Base-by-base conservation (phyloP, 805 yeast species). In the Wickerhamiella cacticola region DNA sequence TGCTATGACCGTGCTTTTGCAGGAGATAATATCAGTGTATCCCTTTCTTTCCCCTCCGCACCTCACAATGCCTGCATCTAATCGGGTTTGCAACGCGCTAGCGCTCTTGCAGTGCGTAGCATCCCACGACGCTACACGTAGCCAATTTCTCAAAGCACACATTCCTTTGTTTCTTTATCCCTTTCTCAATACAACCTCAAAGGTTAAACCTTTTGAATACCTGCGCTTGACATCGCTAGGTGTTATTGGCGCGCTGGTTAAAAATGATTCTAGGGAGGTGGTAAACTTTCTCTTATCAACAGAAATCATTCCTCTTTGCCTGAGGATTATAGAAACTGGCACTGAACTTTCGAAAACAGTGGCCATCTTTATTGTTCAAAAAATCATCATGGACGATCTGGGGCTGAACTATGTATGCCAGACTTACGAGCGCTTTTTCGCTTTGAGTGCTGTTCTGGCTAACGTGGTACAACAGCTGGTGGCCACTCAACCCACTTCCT, bases 51-150 rank as follows among this genome's bases (percentile, higher is more conserved):
- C 84, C 31, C 96, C 96, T 12, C 95, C 94, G 25, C 78, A 75
- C 38, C 71, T 92, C 50, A 79, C 87, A 3, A 84, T 94, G 13
- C 75, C 85, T n/a, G 80, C 86, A 15, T 82, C 94, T 3, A 89
- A 88, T 63, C 72, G 96, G 48, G 97, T 89, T 8, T 89, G 97
- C 65, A 89, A 92, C 66, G 96, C 97, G 0, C 69, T 89, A 57
- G 96, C 96, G 7, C 73, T 92, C 42, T 71, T 89, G 54, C 98
- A 89, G 65, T 92, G 98, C 66, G 96, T 89, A 36, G 98, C 98
- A 2, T 83, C 95, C 1, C 96, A 92, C 62, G 79, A 80, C 33
- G 95, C 86, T 54, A 92, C 97, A 0, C 78, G 95, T 61, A 79
- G 77, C 25, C 72, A 82, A 48, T 89, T 89, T 56, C 68, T 89